These are phyloP conservation scores for Gossypium stocksii DNA, from an alignment of 345 rosid genomes.

Conservation along the genomic window DNA sequence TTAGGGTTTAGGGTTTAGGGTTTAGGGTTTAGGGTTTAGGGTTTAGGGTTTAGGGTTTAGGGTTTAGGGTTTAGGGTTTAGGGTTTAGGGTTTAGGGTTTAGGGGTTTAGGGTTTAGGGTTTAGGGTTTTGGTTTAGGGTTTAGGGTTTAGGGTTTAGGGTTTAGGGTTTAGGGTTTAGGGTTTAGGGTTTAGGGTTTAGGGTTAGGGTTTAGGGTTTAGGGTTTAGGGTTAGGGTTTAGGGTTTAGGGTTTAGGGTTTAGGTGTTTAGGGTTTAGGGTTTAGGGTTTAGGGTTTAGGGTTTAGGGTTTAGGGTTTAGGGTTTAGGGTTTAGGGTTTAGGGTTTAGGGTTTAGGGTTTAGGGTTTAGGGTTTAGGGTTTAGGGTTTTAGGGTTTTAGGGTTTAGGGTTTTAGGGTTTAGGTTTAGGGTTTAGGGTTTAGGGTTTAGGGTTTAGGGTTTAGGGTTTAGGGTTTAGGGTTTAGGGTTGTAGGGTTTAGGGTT, in stretches of 20 bases:
- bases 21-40: no score
- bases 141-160: constrained; percentile 1
- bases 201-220: constrained; percentile 24
- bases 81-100: no score
- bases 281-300: constrained; percentile 15
- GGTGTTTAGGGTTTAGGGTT: constrained; percentile 19
- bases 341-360: constrained; percentile 24
- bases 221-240: constrained; percentile 22
- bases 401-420: constrained; percentile 26
- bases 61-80: no score
- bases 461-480: constrained; percentile 19
- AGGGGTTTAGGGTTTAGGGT: no score
- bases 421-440: constrained; percentile 21
- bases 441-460: constrained; percentile 20
- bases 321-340: constrained; percentile 23
- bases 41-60: no score
- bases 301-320: constrained; percentile 20
- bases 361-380: constrained; percentile 19
- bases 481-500: constrained; percentile 26
- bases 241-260: constrained; percentile 19
- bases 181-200: constrained; percentile 20
- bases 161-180: constrained; percentile 17
- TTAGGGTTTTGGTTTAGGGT: no score
- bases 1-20: constrained; percentile 7
- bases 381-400: constrained; percentile 29